Base-by-base conservation (phyloP, 164 flowering plant genomes). In the Umbellularia californica region DNA sequence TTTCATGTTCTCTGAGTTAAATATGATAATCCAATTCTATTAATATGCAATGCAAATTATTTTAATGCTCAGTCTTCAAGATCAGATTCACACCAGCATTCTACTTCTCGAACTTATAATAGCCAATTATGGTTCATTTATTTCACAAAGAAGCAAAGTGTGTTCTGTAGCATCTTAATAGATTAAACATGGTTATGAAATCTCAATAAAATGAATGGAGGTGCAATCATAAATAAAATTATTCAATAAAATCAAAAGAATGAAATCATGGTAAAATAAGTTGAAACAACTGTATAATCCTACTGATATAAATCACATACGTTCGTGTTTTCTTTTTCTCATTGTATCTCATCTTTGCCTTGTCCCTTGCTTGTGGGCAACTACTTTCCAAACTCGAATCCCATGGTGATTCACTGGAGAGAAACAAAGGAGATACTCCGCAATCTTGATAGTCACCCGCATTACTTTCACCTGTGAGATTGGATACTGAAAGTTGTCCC, bases 341-440 rank as follows among this genome's bases (percentile, higher is more conserved):
- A 10, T 86, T 84, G 87, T 93, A 93, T 86, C 95, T 82, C 91
- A 89, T 87, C 86, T 83, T 86, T 25, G 97, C 96, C 69, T 85
- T 83, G 51, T 87, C 88, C 75, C 97, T 86, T 68, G 90, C 88
- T 69, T 87, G 87, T 24, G 92, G 93, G 76, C 82, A 79, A 50
- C 80, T 72, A 68, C 78, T 72, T 70, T 89, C 92, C 69, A 85
- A 22, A 69, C 70, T 85, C 17, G 90, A 75, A 19, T 87, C 90
- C 97, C 94, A 86, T n/a, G 87, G 87, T 9, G 90, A 77, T 69
- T 90, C 90, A 74, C 82, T 82, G 0, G 79, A 41, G 64, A 90
- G 78, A 75, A 88, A 85, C 30, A 81, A 35, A 5, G 89, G 86
- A 3, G 95, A 88, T 51, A 86, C 55, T 47, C 90, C 90, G 81